Evolutionary conservation across 164 flowering plant genomes (phyloP), one percentile per base, ranked within the genome.

Genomic region (Berberis thunbergii): DNA sequence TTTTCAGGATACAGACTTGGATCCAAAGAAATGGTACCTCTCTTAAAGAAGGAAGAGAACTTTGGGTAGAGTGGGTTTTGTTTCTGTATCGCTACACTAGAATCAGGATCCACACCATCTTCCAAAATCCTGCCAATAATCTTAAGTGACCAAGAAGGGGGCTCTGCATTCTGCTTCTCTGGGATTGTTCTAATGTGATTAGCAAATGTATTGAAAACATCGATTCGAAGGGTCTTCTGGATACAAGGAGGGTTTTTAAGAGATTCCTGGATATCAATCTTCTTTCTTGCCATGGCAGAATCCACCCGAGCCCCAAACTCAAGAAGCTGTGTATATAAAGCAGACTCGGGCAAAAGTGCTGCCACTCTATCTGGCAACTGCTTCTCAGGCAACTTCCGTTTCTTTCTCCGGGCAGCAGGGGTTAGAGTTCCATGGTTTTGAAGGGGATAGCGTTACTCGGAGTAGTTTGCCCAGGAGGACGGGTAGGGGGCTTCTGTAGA

Each of bases 81-180:
- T 63, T 64, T 81, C 60, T 73, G 76, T 11, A 54, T 49, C 26
- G 50, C 55, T 65, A 80, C 87, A 63, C 82, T 67, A 43, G 83
- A 69, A n/a, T 83, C 84, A 54, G 84, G 77, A 70, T 85, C 87
- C 13, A 59, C 72, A 9, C 85, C 87, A 70, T 85, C 85, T 61
- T n/a, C 96, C 71, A 92, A 75, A 39, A 92, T 75, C 80, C 91
- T 83, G 57, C 98, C 96, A 67, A 83, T 75, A 48, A 92, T 84
- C 81, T 83, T 87, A 45, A 92, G 84, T 1, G 89, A 81, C 98
- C 98, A 92, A 43, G 89, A 79, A 54, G 96, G 87, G 4, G 85
- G 75, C 67, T 89, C 89, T 2, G 69, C 54, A 44, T 72, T 77
- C 13, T 49, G 87, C 83, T 67, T 84, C 56, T 79, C 85, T 46